Conservation (phyloP, 345 rosid genomes). For the Clarkia xantiana region DNA sequence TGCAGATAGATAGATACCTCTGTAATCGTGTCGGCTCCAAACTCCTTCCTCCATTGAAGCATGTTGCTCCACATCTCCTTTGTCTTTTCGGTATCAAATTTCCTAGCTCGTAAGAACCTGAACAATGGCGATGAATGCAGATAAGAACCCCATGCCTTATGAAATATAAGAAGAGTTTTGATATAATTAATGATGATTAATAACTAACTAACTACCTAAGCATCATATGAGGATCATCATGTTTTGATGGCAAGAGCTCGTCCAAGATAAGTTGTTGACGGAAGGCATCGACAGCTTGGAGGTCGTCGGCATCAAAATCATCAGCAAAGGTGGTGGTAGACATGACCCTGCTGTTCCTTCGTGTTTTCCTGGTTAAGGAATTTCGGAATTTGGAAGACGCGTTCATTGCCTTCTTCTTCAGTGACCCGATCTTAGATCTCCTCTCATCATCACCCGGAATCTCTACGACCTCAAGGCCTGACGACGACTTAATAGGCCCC, state of each 20-base stretch:
- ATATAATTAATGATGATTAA: too few species aligned
- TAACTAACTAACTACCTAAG: slow-evolving; percentile 27
- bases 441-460: slow-evolving; percentile 30
- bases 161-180: too few species aligned
- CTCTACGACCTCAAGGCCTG: slow-evolving; percentile 8
- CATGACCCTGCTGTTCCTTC: slow-evolving; percentile 27
- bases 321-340: slow-evolving; percentile 25
- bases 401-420: slow-evolving; percentile 21
- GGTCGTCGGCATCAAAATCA: slow-evolving; percentile 21
- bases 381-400: slow-evolving; percentile 22
- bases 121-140: neutral
- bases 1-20: too few species aligned
- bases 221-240: slow-evolving; percentile 29
- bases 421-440: slow-evolving; percentile 23
- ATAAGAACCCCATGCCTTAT: too few species aligned
- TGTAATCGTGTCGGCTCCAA: too few species aligned
- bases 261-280: slow-evolving; percentile 25
- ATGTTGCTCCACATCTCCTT: too few species aligned
- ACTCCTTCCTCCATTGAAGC: too few species aligned
- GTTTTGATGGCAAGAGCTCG: slow-evolving; percentile 19
- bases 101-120: too few species aligned
- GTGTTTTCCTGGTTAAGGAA: slow-evolving; percentile 21
- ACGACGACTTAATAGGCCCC: too few species aligned
- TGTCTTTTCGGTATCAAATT: too few species aligned
- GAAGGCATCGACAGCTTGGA: slow-evolving; percentile 24